These are phyloP conservation scores for Colletotrichum kahawae DNA, from an alignment of 2,329 filamentous ascomycete genomes.

Conservation along the genomic window DNA sequence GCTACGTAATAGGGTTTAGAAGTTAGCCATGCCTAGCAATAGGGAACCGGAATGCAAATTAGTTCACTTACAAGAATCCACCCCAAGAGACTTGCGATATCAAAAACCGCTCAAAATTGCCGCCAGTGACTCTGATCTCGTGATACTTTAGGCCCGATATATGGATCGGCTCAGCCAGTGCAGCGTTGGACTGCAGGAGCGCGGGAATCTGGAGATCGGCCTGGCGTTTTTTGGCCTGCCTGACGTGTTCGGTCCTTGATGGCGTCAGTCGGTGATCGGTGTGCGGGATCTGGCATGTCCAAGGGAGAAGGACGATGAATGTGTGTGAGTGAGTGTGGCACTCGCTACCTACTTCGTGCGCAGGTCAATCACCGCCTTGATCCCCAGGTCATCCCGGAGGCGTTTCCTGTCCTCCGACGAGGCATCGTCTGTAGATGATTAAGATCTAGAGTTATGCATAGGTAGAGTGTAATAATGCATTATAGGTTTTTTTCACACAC, in stretches of 20 bases:
- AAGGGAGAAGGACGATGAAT: not conserved
- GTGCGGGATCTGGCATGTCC: conserved; percentile 3
- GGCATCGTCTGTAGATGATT: conserved; percentile 66
- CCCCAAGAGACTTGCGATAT: conserved; percentile 72
- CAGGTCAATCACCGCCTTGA: conserved; percentile 79
- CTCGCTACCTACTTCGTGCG: conserved; percentile 66
- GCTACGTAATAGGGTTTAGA: conserved; percentile 34
- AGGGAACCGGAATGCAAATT: not conserved
- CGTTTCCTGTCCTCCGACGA: conserved; percentile 65
- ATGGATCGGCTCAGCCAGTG: conserved; percentile 59
- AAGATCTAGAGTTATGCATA: not conserved
- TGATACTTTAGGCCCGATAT: conserved; percentile 69
- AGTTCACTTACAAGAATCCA: conserved; percentile 60
- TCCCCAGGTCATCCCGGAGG: conserved; percentile 63
- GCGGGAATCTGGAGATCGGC: conserved; percentile 49
- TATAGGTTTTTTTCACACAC: conserved; percentile 32
- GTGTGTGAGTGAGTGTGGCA: not conserved
- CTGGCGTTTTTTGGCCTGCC: conserved; percentile 67
- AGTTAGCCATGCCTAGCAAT: not conserved
- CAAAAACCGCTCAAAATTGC: conserved; percentile 71
- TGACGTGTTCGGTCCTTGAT: conserved; percentile 72
- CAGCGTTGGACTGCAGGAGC: conserved; percentile 52
- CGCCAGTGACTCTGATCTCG: conserved; percentile 77
- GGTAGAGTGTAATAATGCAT: not conserved
- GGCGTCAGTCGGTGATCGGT: not conserved